Evolutionary conservation across 805 yeast genomes (phyloP), one percentile per base, ranked within the genome.

Genomic region (Starmerella potacharoeniae): DNA sequence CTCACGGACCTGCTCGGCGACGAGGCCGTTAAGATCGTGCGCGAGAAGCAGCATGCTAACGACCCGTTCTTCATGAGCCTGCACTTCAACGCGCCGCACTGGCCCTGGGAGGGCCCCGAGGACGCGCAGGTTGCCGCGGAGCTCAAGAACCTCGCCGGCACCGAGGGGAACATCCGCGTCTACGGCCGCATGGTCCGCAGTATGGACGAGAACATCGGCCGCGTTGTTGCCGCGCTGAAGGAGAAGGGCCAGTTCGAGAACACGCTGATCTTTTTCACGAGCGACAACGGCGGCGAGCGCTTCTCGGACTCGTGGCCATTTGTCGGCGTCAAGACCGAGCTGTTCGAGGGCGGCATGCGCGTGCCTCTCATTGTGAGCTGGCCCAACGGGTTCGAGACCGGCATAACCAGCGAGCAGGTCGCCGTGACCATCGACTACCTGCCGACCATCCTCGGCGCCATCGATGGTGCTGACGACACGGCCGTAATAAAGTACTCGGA

Each of bases 241-340:
- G 54, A 60, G 5, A 64, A 68, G 1, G 77, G 72, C 13, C 77
- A 77, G 62, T 64, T 73, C 30, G 83, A 80, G 43, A 76, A 80
- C 65, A 80, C 84, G 0, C 70, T 79, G 59, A 70, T 80, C 16
- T 57, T 78, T 37, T 80, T 80, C 68, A 76, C 79, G 75, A 78
- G 83, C 5, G 84, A 80, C 65, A 80, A 80, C 64, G 84, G 84
- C 31, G 84, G 84, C 6, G 84, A 80, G 63, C 82, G 84, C 73
- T 66, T 77, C 50, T 69, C 77, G 66, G 83, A 79, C 59, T 82
- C 81, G 2, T 66, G 77, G 61, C 82, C 84, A 1, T 65, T 77
- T 45, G 56, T 66, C 4, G 67, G 68, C 76, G 77, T 73, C 65
- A 80, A 79, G 61, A 74, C 73, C 71, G 80, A 80, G 77, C 75